Evolutionary conservation across 2,329 filamentous ascomycete genomes (phyloP), one percentile per base, ranked within the genome.

Genomic region (Pseudocercospora crystallina): DNA sequence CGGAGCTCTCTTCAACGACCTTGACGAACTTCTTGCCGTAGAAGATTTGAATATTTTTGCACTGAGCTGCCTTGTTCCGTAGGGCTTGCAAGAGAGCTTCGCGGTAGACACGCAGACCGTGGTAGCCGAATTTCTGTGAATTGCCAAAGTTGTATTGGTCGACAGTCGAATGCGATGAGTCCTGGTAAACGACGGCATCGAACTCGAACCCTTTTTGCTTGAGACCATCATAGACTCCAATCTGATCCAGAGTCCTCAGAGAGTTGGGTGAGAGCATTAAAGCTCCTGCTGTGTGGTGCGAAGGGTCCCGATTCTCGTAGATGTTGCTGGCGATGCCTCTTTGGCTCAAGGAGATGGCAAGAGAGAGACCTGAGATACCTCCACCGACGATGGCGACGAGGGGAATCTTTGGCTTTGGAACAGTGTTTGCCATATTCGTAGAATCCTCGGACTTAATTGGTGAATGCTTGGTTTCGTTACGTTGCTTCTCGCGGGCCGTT

Each of bases 261-360:
- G 72, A 72, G 43, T 74, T 71, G 1, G 74, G 73, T 2, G 74
- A 75, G 10, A 76, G 64, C 59, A 73, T 74, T 39, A 77, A 64
- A 9, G 73, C 68, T 60, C 77, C 68, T 64, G 1, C 69, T 73
- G 0, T 82, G 63, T 0, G 60, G 61, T 50, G 82, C 75, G 0
- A 83, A 71, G 35, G 82, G 69, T 3, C 72, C 70, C 2, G 83
- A 70, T 72, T 69, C 53, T 84, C 81, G 54, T 81, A 83, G 43
- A 84, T 66, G 2, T 68, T 76, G 51, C 68, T 72, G 5, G 69
- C 57, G 31, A 84, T 81, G 34, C 67, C 66, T 26, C 20, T 26
- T 26, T 26, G 20, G 20, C 7, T 26, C 20, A 26, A 26, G 4
- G 20, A 26, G 7, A 26, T 26, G 20, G 20, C 20, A 26, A 26